Evolutionary conservation across 129 eudicot species (phyloP).

Genomic region (Ambrosia artemisiifolia): DNA sequence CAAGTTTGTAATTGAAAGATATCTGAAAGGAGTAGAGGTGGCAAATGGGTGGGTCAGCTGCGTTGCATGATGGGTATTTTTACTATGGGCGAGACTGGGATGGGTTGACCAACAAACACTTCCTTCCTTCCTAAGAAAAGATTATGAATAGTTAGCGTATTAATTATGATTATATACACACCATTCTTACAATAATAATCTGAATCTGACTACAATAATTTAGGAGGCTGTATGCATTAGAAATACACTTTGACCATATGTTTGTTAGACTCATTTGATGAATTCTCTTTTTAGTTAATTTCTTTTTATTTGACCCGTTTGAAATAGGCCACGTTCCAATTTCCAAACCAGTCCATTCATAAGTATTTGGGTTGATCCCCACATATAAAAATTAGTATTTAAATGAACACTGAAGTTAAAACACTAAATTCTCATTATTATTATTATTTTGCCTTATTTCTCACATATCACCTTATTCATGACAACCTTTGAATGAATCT

Average conservation of each 20-base stretch:
- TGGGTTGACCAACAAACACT: neutral
- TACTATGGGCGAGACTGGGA: neutral
- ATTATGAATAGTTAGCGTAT: neutral
- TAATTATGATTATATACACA: neutral
- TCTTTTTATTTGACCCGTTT: neutral
- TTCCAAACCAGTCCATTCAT: neutral
- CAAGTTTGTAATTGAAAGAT: neutral
- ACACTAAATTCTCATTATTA: conserved; percentile 8
- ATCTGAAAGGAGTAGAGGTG: neutral
- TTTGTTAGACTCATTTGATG: neutral
- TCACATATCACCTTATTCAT: neutral
- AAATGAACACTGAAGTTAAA: conserved; percentile 2
- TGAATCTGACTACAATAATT: neutral
- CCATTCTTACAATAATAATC: neutral
- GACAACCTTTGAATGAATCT: neutral
- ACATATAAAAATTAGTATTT: neutral
- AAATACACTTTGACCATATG: neutral
- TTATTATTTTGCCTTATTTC: neutral
- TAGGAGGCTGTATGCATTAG: neutral
- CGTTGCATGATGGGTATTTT: neutral
- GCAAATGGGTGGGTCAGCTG: neutral
- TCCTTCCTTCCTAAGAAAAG: neutral
- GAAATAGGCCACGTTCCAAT: neutral
- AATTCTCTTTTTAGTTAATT: neutral
- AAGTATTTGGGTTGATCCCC: neutral